Conservation (phyloP, 2,329 filamentous ascomycete genomes). For the Blumeria graminis region DNA sequence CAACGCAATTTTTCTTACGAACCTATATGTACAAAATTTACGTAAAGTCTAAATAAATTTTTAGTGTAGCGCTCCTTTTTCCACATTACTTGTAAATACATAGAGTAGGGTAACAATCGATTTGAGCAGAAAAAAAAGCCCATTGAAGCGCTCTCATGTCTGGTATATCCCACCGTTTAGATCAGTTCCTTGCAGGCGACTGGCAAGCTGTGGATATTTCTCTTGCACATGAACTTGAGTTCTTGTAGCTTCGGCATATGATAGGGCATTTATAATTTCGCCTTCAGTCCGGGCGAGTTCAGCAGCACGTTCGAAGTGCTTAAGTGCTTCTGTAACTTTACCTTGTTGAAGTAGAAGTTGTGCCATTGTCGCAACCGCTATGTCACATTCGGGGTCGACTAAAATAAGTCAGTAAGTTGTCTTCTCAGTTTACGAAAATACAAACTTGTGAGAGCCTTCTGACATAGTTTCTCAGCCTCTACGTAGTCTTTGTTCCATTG, state of each 20-base stretch:
- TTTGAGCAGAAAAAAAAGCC: too few relatives aligned
- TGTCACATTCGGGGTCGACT: constrained; percentile 98
- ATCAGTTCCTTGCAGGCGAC: constrained; percentile 41
- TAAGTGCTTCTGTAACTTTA: constrained; percentile 82
- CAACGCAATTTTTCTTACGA: too few relatives aligned
- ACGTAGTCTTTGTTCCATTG: constrained; percentile 95
- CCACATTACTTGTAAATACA: too few relatives aligned
- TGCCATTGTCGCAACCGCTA: constrained; percentile 95
- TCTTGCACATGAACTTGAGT: constrained; percentile 85
- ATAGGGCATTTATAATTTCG: constrained; percentile 88
- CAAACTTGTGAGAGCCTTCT: constrained; percentile 92
- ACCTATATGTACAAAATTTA: too few relatives aligned
- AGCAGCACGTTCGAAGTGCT: constrained; percentile 90
- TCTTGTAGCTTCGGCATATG: constrained; percentile 87
- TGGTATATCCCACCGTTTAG: constrained; percentile 12
- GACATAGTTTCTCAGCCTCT: constrained; percentile 86
- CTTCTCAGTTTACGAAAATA: constrained; percentile 8
- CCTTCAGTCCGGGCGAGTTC: constrained; percentile 85
- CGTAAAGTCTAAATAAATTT: too few relatives aligned
- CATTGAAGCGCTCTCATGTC: background rate
- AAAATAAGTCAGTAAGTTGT: constrained; percentile 4
- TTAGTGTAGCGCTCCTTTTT: too few relatives aligned
- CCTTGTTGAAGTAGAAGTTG: constrained; percentile 93
- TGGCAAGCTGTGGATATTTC: constrained; percentile 60
- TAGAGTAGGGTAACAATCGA: too few relatives aligned